Conservation (phyloP, 257 asterid genomes). For the Gentiana macrophylla region DNA sequence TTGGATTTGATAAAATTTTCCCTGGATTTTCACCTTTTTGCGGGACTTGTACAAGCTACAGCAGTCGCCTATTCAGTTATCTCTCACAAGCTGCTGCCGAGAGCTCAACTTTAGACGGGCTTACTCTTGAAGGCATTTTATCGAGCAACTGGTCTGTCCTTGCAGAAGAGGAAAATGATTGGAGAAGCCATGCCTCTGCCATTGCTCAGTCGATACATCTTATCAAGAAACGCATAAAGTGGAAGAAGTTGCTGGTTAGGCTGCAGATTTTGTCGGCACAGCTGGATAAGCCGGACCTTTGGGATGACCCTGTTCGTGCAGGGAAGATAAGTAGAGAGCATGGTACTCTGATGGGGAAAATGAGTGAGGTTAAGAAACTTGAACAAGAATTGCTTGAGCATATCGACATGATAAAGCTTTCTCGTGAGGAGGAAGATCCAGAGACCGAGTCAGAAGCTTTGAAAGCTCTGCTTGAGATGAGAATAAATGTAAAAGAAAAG, state of each 20-base stretch:
- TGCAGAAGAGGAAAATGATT: constrained; percentile 71
- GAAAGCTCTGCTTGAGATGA: constrained; percentile 53
- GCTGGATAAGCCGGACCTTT: constrained; percentile 60
- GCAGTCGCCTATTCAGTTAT: constrained; percentile 32
- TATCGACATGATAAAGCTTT: constrained; percentile 88
- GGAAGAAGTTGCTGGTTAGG: constrained; percentile 54
- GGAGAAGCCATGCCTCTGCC: constrained; percentile 87
- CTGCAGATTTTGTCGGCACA: constrained; percentile 49
- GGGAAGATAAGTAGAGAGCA: constrained; percentile 93
- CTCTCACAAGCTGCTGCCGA: constrained; percentile 49
- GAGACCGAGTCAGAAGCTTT: constrained; percentile 75
- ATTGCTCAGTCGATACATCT: constrained; percentile 84
- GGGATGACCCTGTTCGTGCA: constrained; percentile 85
- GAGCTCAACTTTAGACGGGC: constrained; percentile 68
- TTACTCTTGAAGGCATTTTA: constrained; percentile 66
- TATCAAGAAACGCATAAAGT: constrained; percentile 77
- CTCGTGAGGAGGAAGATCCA: constrained; percentile 80
- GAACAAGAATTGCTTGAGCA: constrained; percentile 80
- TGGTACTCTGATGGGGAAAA: constrained; percentile 65
- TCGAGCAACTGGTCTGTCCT: constrained; percentile 65
- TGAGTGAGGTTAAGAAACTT: constrained; percentile 60
- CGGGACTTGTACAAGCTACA: background rate
- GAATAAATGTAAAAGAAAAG: constrained; percentile 63
- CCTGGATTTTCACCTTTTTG: constrained; percentile 11
- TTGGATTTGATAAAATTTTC: constrained; percentile 14